These are phyloP conservation scores for Orbilia brochopaga DNA, from an alignment of 2,329 filamentous ascomycete genomes.

Conservation along the genomic window DNA sequence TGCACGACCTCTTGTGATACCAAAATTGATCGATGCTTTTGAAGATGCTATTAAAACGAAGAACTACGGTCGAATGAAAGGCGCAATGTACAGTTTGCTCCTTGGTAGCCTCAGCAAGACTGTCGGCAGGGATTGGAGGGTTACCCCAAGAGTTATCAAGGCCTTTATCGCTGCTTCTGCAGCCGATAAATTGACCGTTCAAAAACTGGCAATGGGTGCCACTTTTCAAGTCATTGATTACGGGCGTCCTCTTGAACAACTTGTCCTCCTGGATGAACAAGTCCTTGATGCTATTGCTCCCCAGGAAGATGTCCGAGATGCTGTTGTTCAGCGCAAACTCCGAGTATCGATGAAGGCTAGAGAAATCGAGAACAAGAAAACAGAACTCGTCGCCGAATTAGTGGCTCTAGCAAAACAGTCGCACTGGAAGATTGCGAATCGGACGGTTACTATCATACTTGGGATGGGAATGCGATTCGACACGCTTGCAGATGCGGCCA, in stretches of 20 bases:
- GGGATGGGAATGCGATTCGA: conserved; percentile 93
- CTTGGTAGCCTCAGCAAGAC: conserved; percentile 89
- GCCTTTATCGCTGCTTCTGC: conserved; percentile 87
- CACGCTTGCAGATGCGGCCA: conserved; percentile 77
- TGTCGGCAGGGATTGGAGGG: conserved; percentile 89
- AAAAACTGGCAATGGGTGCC: conserved; percentile 80
- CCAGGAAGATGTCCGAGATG: conserved; percentile 68
- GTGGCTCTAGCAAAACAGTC: conserved; percentile 76
- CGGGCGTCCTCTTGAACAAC: conserved; percentile 82
- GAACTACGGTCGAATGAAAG: conserved; percentile 92
- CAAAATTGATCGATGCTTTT: conserved; percentile 79
- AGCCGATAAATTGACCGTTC: conserved; percentile 92
- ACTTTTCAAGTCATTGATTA: conserved; percentile 90
- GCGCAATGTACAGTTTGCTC: conserved; percentile 85
- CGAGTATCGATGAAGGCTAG: conserved; percentile 56
- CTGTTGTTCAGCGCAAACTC: conserved; percentile 75
- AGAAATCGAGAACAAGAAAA: conserved; percentile 80
- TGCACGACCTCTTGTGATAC: conserved; percentile 85
- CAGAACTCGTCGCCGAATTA: conserved; percentile 78
- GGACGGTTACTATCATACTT: conserved; percentile 87
- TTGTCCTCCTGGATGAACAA: conserved; percentile 78
- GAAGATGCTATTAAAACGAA: conserved; percentile 77
- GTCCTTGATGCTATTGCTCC: conserved; percentile 76
- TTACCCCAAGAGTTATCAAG: conserved; percentile 85
- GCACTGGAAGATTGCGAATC: conserved; percentile 94